Percentiles rank a stretch among this genome's conserved stretches.
Evolutionary conservation across 768 basidiomycete species (phyloP).

Genomic region (Boletellus sp.): DNA sequence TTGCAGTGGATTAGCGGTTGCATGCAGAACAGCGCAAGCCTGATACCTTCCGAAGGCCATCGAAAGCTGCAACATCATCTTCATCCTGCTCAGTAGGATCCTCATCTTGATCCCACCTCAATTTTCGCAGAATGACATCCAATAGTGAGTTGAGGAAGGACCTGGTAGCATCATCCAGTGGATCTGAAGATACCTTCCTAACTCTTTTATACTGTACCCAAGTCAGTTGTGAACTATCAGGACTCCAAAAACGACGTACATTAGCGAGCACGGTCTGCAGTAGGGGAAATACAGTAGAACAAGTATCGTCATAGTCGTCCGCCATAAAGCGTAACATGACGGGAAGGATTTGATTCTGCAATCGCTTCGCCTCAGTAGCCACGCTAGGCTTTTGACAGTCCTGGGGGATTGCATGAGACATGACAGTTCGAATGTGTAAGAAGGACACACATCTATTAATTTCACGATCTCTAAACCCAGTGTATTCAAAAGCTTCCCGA

Average conservation of each 20-base stretch:
- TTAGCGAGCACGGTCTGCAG: conserved; percentile 68
- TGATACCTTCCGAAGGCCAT: conserved; percentile 75
- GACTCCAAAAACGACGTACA: conserved; percentile 41
- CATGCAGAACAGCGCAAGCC: conserved; percentile 11
- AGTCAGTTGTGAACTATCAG: conserved; percentile 2
- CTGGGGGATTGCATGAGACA: conserved; percentile 33
- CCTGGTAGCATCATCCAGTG: conserved; percentile 62
- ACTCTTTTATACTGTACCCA: conserved; percentile 72
- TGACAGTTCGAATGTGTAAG: background rate
- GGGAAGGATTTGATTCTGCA: conserved; percentile 69
- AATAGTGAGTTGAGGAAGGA: conserved; percentile 78
- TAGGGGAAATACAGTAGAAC: conserved; percentile 78
- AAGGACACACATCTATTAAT: conserved; percentile 62
- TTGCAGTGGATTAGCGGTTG: conserved; percentile 13
- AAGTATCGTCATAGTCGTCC: conserved; percentile 88
- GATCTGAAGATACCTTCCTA: conserved; percentile 56
- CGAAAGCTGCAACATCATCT: conserved; percentile 80
- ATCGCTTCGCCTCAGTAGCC: conserved; percentile 56
- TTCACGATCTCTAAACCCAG: conserved; percentile 81
- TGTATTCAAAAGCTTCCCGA: conserved; percentile 79
- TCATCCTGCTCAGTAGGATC: conserved; percentile 84
- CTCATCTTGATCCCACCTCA: conserved; percentile 86
- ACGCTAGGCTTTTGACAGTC: conserved; percentile 58
- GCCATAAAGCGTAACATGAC: conserved; percentile 85
- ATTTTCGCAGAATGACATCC: conserved; percentile 74